A percentile compares a stretch with the other conserved stretches of the same genome.
Evolutionary conservation across 352 stramenopile genomes (phyloP).

Genomic region (Globisporangium cystogenes): DNA sequence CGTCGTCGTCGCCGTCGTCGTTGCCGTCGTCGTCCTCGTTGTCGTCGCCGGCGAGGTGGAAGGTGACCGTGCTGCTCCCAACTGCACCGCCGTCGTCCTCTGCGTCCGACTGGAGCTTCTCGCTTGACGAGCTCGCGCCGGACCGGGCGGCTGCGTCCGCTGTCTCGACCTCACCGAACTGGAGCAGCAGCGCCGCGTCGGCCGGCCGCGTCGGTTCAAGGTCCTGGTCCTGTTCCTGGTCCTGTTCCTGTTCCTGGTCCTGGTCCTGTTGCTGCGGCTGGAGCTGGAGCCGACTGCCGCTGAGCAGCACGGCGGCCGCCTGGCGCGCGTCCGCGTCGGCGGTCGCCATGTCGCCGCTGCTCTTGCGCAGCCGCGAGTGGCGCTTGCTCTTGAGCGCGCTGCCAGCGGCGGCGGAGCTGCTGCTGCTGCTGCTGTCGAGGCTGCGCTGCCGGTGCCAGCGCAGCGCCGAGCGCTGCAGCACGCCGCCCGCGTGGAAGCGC

Average conservation of each 20-base stretch:
- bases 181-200: no score
- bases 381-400: slow-evolving; percentile 19
- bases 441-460: slow-evolving; percentile 30
- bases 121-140: neutral
- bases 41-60: neutral
- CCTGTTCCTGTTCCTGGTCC: slow-evolving; percentile 11
- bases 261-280: slow-evolving; percentile 1
- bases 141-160: no score
- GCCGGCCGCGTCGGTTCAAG: no score
- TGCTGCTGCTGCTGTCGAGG: slow-evolving; percentile 20
- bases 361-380: slow-evolving; percentile 19
- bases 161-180: neutral
- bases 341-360: slow-evolving; percentile 20
- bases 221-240: neutral
- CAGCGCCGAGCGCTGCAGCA: slow-evolving; percentile 13
- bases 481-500: slow-evolving; percentile 19
- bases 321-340: slow-evolving; percentile 5
- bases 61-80: neutral
- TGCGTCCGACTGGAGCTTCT: neutral
- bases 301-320: neutral
- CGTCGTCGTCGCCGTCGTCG: slow-evolving; percentile 21
- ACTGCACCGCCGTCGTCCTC: neutral
- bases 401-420: no score
- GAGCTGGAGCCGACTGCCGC: no score
- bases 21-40: neutral